phyloP scores from a whole-genome alignment of 73 alveolate genomes.

The Diophrys sp. region DNA sequence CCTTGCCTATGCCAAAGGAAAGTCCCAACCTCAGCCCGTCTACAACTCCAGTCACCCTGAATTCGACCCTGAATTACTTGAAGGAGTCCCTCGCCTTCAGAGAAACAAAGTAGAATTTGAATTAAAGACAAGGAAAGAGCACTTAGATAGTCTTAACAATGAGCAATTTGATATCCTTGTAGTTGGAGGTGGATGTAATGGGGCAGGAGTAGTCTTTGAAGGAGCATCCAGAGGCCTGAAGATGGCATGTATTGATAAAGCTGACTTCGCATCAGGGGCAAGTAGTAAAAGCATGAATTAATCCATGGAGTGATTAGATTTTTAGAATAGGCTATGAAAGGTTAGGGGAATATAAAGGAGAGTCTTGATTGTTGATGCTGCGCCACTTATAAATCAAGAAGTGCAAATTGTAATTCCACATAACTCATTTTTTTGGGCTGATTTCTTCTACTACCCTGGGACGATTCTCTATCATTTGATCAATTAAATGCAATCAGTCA shows the following conservation, averaged over 20 bases:
- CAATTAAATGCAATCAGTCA: constrained; percentile 20
- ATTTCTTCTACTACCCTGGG: constrained; percentile 77
- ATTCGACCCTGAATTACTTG: too few relatives aligned
- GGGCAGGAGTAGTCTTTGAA: constrained; percentile 92
- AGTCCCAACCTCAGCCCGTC: too few relatives aligned
- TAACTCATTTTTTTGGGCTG: constrained; percentile 52
- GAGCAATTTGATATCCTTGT: constrained; percentile 1
- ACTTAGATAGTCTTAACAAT: too few relatives aligned
- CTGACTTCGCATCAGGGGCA: constrained; percentile 87
- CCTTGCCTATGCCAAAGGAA: too few relatives aligned
- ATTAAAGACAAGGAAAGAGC: too few relatives aligned
- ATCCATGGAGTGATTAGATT: constrained; percentile 93
- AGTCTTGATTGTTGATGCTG: constrained; percentile 55
- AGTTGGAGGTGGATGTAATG: constrained; percentile 61
- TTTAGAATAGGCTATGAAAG: constrained; percentile 56
- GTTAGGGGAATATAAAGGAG: constrained; percentile 60
- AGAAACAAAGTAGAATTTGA: too few relatives aligned
- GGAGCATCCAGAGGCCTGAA: constrained; percentile 82
- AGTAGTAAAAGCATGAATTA: constrained; percentile 79
- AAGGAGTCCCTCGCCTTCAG: too few relatives aligned
- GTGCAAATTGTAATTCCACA: constrained; percentile 68
- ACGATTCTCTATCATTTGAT: constrained; percentile 65
- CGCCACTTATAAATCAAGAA: constrained; percentile 69
- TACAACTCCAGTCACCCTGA: too few relatives aligned
- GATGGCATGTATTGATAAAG: constrained; percentile 58